Evolutionary conservation across 495 filamentous ascomycete genomes (phyloP).

Genomic region (Penicillium desertorum): DNA sequence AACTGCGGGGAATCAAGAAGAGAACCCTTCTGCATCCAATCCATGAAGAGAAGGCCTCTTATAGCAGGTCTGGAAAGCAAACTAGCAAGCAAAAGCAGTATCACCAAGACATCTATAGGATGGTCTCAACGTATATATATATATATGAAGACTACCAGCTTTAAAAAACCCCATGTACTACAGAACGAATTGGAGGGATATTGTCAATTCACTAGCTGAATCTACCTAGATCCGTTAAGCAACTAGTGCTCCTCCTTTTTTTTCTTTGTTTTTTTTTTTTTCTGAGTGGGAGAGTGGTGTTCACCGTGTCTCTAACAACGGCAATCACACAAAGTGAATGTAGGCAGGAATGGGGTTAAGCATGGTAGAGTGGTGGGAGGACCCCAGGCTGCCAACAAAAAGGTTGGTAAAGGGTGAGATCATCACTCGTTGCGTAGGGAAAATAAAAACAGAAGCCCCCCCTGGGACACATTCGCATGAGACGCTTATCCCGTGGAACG

Average conservation of each 20-base stretch:
- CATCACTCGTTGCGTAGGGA: slow-evolving; percentile 12
- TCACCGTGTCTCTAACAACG: neutral
- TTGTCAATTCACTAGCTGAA: slow-evolving; percentile 37
- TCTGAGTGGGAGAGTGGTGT: neutral
- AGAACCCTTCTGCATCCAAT: too few species aligned
- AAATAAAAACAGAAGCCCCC: neutral
- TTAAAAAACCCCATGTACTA: neutral
- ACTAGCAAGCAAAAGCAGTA: too few species aligned
- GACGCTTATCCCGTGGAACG: slow-evolving; percentile 18
- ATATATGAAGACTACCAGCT: neutral
- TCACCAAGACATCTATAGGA: too few species aligned
- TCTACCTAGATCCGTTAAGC: slow-evolving; percentile 15
- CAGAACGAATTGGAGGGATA: slow-evolving; percentile 23
- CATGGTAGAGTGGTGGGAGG: neutral
- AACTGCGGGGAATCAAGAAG: too few species aligned
- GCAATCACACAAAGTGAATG: neutral
- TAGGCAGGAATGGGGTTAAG: neutral
- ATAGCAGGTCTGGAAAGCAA: too few species aligned
- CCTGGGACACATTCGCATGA: slow-evolving; percentile 12
- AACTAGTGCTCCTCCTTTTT: slow-evolving; percentile 36
- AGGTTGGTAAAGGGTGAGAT: slow-evolving; percentile 4
- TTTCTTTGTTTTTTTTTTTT: slow-evolving; percentile 22
- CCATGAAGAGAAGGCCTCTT: too few species aligned
- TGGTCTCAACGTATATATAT: too few species aligned
- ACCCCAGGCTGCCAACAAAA: neutral